These are phyloP conservation scores for Russula vinacea DNA, from an alignment of 768 basidiomycete species.

Conservation along the genomic window DNA sequence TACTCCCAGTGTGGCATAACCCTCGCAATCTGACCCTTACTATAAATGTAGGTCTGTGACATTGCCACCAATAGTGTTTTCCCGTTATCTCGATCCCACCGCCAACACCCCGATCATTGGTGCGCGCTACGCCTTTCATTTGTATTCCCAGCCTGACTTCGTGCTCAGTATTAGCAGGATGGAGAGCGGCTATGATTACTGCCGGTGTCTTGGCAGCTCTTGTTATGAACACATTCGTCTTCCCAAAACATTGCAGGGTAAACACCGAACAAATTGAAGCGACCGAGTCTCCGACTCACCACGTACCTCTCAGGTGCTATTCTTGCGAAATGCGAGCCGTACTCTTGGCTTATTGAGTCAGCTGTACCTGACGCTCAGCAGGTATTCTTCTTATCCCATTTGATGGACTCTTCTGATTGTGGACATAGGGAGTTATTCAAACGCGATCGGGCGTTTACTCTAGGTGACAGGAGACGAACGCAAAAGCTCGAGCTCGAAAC, in stretches of 20 bases:
- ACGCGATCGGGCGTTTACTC: slow-evolving; percentile 33
- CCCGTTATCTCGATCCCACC: slow-evolving; percentile 32
- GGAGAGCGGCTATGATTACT: slow-evolving; percentile 44
- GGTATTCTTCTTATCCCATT: slow-evolving; percentile 34
- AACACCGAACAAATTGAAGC: slow-evolving; percentile 4
- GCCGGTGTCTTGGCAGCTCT: slow-evolving; percentile 47
- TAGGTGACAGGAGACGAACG: slow-evolving; percentile 37
- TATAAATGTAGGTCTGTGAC: slow-evolving; percentile 40
- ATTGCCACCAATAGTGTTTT: slow-evolving; percentile 43
- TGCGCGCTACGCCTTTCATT: slow-evolving; percentile 4
- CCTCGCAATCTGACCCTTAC: slow-evolving; percentile 7
- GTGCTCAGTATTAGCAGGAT: slow-evolving; percentile 40
- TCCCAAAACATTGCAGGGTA: slow-evolving; percentile 48
- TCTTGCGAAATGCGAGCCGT: slow-evolving; percentile 41
- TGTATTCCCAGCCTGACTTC: neutral
- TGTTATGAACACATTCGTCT: slow-evolving; percentile 44
- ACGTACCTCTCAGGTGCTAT: slow-evolving; percentile 38
- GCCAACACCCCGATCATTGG: slow-evolving; percentile 11
- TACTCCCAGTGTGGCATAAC: neutral
- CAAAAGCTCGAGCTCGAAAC: slow-evolving; percentile 44
- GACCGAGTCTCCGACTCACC: slow-evolving; percentile 1
- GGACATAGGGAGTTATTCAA: slow-evolving; percentile 28
- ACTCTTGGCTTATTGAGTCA: slow-evolving; percentile 42
- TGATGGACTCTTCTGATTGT: slow-evolving; percentile 3
- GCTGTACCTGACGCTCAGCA: slow-evolving; percentile 44